phyloP scores from a whole-genome alignment of 805 yeast genomes.

The Pichia californica region DNA sequence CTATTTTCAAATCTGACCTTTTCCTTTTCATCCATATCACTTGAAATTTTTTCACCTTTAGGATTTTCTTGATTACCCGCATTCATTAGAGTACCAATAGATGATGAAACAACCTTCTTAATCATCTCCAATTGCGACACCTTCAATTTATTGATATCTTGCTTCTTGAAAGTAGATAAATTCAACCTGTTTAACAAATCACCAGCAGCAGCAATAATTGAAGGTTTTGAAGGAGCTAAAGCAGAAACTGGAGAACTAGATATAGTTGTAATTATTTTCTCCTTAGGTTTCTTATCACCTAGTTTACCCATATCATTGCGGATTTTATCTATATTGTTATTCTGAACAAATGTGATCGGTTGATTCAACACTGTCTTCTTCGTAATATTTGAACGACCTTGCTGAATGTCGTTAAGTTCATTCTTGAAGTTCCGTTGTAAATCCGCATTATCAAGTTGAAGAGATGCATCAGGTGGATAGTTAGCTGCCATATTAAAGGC shows the following conservation, averaged over 20 bases:
- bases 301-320: neutral
- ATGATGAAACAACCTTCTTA: constrained; percentile 11
- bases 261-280: neutral
- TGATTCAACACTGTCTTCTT: neutral
- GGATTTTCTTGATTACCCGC: no score
- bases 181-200: constrained; percentile 10
- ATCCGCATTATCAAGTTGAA: constrained; percentile 8
- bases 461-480: constrained; percentile 40
- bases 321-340: constrained; percentile 8
- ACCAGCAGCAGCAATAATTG: constrained; percentile 6
- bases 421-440: neutral
- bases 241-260: neutral
- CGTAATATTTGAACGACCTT: neutral
- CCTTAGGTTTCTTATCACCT: neutral
- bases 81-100: constrained; percentile 10
- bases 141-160: constrained; percentile 6
- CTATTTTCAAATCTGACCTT: constrained; percentile 61
- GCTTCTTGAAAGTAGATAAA: constrained; percentile 4
- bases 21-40: constrained; percentile 39
- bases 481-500: constrained; percentile 74
- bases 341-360: constrained; percentile 7
- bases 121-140: constrained; percentile 9
- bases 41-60: constrained; percentile 2
- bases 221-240: neutral
- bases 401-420: neutral